Conservation (phyloP, 1,284 basidiomycete genomes). For the Cutaneotrichosporon cutaneum region DNA sequence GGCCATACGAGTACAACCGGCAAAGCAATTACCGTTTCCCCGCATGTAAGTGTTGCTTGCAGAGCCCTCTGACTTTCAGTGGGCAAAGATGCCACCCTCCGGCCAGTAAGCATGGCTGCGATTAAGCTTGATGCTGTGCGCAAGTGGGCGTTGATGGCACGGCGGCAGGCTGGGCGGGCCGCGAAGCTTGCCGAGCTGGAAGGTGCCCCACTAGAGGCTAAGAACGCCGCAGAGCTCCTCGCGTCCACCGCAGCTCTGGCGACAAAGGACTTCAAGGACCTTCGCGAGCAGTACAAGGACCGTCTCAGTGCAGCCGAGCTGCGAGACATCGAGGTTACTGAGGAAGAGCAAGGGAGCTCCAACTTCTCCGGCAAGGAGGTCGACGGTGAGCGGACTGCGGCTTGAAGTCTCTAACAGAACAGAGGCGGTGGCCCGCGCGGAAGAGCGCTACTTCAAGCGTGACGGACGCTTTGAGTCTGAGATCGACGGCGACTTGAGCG, state of each 20-base stretch:
- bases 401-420: not conserved
- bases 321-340: not conserved
- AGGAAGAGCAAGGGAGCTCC: not conserved
- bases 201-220: not conserved
- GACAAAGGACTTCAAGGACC: not conserved
- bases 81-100: not conserved
- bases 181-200: not conserved
- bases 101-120: not conserved
- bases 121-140: not conserved
- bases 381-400: slow-evolving; percentile 9
- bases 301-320: not conserved
- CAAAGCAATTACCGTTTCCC: too few relatives aligned
- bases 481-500: not conserved
- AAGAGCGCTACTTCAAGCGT: slow-evolving; percentile 1
- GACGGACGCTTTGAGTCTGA: slow-evolving; percentile 2
- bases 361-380: not conserved
- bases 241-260: not conserved
- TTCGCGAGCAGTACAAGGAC: not conserved
- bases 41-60: not conserved
- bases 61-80: not conserved
- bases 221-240: not conserved
- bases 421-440: not conserved
- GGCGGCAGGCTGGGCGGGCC: not conserved
- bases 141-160: not conserved
- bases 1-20: not conserved